Evolutionary conservation across 768 basidiomycete genomes (phyloP).

Genomic region (Hemileccinum impolitum): DNA sequence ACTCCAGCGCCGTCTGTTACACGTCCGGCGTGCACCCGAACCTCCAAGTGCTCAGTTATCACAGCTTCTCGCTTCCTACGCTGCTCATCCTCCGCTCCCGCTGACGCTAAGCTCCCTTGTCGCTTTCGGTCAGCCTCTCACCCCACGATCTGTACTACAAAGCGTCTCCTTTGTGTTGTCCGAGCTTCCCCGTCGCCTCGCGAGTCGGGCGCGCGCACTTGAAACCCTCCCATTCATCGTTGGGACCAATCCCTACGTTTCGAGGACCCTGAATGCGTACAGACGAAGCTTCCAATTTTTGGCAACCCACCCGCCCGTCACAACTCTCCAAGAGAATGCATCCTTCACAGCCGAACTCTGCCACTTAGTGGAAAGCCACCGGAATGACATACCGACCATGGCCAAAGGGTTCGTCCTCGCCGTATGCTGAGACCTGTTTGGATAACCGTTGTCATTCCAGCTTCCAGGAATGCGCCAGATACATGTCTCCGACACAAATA

Average conservation of each 20-base stretch:
- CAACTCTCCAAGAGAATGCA: slow-evolving; percentile 64
- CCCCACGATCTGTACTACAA: slow-evolving; percentile 62
- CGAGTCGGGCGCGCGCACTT: slow-evolving; percentile 67
- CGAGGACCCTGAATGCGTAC: slow-evolving; percentile 65
- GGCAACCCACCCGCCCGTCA: slow-evolving; percentile 63
- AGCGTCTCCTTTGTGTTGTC: slow-evolving; percentile 73
- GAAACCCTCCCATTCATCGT: slow-evolving; percentile 84
- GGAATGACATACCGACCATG: slow-evolving; percentile 87
- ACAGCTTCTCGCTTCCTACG: slow-evolving; percentile 59
- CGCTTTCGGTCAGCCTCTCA: slow-evolving; percentile 73
- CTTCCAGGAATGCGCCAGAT: slow-evolving; percentile 82
- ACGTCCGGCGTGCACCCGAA: slow-evolving; percentile 42
- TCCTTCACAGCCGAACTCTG: slow-evolving; percentile 66
- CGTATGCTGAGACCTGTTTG: background rate
- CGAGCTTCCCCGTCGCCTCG: slow-evolving; percentile 76
- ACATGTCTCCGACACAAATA: slow-evolving; percentile 79
- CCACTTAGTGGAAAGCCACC: slow-evolving; percentile 68
- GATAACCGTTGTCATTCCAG: slow-evolving; percentile 34
- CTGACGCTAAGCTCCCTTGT: slow-evolving; percentile 71
- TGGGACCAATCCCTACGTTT: slow-evolving; percentile 85
- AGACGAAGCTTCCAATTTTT: slow-evolving; percentile 67
- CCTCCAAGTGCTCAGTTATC: slow-evolving; percentile 52
- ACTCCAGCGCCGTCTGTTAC: slow-evolving; percentile 11
- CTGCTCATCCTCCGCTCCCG: slow-evolving; percentile 59
- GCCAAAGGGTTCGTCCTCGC: slow-evolving; percentile 70